Evolutionary conservation across 129 eudicot species (phyloP).

Genomic region (Flaveria robusta): DNA sequence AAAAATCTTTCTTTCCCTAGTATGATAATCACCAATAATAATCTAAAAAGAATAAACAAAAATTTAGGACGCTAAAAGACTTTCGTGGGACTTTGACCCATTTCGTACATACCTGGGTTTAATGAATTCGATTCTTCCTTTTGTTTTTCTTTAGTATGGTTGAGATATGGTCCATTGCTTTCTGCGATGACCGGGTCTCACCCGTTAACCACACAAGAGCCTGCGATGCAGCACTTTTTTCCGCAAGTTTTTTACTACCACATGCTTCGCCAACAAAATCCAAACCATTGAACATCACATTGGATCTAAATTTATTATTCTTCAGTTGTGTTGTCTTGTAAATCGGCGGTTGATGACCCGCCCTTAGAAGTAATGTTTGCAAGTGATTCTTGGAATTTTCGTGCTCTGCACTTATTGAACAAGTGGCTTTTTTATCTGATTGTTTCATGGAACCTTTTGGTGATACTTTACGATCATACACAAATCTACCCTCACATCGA

Average conservation of each 20-base stretch:
- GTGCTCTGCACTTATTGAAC: conserved; percentile 23
- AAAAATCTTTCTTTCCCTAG: too few relatives aligned
- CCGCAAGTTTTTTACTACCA: conserved; percentile 74
- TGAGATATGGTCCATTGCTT: conserved; percentile 58
- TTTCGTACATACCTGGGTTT: conserved; percentile 4
- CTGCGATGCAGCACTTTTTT: conserved; percentile 87
- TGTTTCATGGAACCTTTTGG: conserved; percentile 42
- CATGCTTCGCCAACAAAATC: conserved; percentile 82
- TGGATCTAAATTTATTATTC: conserved; percentile 68
- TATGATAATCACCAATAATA: too few relatives aligned
- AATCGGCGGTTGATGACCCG: conserved; percentile 71
- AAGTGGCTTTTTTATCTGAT: conserved; percentile 7
- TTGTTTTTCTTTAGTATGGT: conserved; percentile 62
- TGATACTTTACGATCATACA: conserved; percentile 61
- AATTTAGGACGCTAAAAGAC: too few relatives aligned
- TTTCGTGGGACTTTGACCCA: too few relatives aligned
- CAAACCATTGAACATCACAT: conserved; percentile 71
- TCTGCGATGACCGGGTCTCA: conserved; percentile 54
- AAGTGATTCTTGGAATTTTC: conserved; percentile 74
- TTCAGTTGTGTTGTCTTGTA: conserved; percentile 77
- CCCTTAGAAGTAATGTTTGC: conserved; percentile 79
- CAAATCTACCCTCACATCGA: conserved; percentile 88
- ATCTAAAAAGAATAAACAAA: too few relatives aligned
- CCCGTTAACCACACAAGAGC: conserved; percentile 89
- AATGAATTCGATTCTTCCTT: conserved; percentile 50